Percentiles rank a stretch among this genome's conserved stretches.
Conservation (phyloP, 768 basidiomycete species). For the Obba rivulosa region DNA sequence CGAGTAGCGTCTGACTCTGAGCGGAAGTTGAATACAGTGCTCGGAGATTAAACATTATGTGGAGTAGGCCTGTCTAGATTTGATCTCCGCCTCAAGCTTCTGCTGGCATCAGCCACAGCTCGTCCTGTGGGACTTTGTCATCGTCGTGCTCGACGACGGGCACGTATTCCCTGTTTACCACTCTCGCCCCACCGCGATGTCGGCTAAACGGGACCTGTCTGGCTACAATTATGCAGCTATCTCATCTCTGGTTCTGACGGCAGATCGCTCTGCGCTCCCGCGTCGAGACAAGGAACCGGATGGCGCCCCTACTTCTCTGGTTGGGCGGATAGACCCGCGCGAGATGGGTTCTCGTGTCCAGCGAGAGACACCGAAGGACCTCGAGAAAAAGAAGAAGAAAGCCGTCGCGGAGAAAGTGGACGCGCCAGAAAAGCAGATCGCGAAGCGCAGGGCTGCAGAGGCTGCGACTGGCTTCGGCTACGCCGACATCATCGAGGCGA, state of each 20-base stretch:
- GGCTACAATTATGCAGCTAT: constrained; percentile 96
- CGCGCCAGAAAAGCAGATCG: constrained; percentile 46
- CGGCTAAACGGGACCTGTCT: constrained; percentile 73
- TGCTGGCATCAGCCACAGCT: not conserved
- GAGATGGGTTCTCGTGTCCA: constrained; percentile 93
- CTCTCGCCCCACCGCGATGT: constrained; percentile 25
- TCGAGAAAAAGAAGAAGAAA: constrained; percentile 93
- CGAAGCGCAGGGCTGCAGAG: constrained; percentile 55
- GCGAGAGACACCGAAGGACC: constrained; percentile 77
- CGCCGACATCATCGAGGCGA: constrained; percentile 90
- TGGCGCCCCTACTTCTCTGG: constrained; percentile 90
- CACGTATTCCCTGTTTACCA: constrained; percentile 2
- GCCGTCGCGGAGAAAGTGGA: constrained; percentile 53
- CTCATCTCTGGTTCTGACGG: constrained; percentile 91
- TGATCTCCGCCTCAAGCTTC: constrained; percentile 4
- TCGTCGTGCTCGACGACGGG: constrained; percentile 11
- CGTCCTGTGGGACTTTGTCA: not conserved
- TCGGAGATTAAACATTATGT: too few relatives aligned
- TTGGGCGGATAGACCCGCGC: constrained; percentile 80
- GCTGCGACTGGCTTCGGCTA: constrained; percentile 66
- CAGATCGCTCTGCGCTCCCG: constrained; percentile 74
- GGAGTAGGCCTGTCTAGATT: too few relatives aligned
- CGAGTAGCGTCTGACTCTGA: too few relatives aligned
- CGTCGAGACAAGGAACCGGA: constrained; percentile 94
- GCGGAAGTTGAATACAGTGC: too few relatives aligned